These are phyloP conservation scores for Oenanthe sinensis DNA, from an alignment of 129 eudicot genomes.

Conservation along the genomic window DNA sequence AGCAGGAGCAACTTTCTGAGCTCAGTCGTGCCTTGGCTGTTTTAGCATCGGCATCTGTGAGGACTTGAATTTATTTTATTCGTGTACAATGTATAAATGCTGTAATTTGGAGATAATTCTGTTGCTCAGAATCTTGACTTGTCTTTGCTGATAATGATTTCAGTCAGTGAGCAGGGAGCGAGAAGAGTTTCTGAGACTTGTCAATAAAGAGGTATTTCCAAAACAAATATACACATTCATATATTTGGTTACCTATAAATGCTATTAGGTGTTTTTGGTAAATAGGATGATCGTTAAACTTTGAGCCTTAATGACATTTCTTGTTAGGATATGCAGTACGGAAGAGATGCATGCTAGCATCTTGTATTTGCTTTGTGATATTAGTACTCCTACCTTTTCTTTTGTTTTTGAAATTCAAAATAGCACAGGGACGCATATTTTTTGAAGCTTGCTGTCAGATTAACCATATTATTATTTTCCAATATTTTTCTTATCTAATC, in stretches of 20 bases:
- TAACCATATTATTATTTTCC: neutral
- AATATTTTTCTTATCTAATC: neutral
- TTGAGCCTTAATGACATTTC: neutral
- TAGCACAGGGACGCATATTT: neutral
- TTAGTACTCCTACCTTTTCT: neutral
- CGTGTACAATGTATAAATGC: neutral
- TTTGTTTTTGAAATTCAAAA: neutral
- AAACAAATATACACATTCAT: neutral
- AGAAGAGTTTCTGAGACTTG: constrained; percentile 54
- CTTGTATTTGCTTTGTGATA: neutral
- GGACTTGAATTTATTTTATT: constrained; percentile 2
- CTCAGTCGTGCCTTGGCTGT: constrained; percentile 58
- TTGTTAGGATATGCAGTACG: neutral
- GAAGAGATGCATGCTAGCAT: constrained; percentile 1
- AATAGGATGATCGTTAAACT: neutral
- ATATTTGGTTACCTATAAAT: neutral
- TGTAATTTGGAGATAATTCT: neutral
- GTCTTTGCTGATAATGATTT: constrained; percentile 7
- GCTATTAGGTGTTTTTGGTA: neutral
- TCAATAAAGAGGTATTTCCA: constrained; percentile 37
- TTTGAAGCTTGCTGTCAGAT: neutral
- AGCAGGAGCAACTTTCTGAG: constrained; percentile 45
- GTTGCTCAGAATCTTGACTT: constrained; percentile 9
- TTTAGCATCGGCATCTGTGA: constrained; percentile 59
- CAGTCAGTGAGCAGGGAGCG: constrained; percentile 65